Base-by-base conservation (phyloP, 139 green algal genomes). In the Diplosphaera chodatii region DNA sequence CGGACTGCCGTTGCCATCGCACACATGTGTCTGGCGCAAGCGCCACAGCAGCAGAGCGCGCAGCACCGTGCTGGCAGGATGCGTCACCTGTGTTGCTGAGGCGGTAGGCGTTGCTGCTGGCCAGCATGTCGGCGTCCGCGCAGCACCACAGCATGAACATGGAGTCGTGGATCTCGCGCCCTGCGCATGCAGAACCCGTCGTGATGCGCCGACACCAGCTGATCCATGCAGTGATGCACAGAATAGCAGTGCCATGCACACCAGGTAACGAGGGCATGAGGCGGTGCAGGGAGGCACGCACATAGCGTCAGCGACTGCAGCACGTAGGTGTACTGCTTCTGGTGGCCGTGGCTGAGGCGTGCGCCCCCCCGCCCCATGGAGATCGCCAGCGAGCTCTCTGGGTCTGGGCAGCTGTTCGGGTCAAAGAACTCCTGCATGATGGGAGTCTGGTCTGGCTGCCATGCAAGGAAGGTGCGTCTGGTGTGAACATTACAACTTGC, bases 61-160 rank as follows among this genome's bases (percentile, higher is more conserved):
- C n/a, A n/a, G n/a, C n/a, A n/a, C n/a, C n/a, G n/a, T n/a, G n/a
- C n/a, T n/a, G n/a, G n/a, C 28, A 48, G 64, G 8, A 68, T 16
- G 27, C 25, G n/a, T 32, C 23, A 40, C 94, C 94, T 3, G 94
- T 98, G 83, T 98, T 94, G 32, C 77, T 79, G 25, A 98, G 88
- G 25, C 87, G 76, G 83, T 98, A 97, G 32, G 6, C 63, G 80
- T 92, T 93, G 59, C 80, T 62, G 55, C 90, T 77, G 0, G 66
- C n/a, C 80, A 97, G 81, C 83, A 98, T 80, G 81, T 98, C 93
- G 0, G 68, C 67, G 68, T 97, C 92, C 2, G 91, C 89, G 27
- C 94, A 78, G 83, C 82, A 93, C 91, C 90, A 96, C 73, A 96
- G 81, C 78, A 87, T 89, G 87, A 96, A 97, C 91, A 97, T 96